Percentiles rank a stretch among this genome's conserved stretches.
Evolutionary conservation across 495 filamentous ascomycete species (phyloP).

Genomic region (Aspergillus mulundensis): DNA sequence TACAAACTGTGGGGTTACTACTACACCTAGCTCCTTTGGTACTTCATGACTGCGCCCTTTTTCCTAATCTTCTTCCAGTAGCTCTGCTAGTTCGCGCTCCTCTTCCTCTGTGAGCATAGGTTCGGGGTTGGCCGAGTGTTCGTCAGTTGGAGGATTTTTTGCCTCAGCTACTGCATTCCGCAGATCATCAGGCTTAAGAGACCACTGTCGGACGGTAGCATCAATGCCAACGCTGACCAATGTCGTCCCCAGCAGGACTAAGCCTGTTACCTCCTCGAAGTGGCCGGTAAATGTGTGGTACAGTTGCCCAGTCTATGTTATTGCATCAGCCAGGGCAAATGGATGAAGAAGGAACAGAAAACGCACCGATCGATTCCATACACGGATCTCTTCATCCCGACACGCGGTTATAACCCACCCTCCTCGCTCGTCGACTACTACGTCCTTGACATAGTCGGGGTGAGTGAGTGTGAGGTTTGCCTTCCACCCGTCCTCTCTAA

Average conservation of each 20-base stretch:
- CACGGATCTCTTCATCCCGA: constrained; percentile 82
- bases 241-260: constrained; percentile 58
- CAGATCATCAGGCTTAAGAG: constrained; percentile 60
- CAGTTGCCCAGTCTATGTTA: constrained; percentile 60
- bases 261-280: constrained; percentile 84
- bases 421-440: constrained; percentile 63
- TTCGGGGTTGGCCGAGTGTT: constrained; percentile 38
- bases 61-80: constrained; percentile 70
- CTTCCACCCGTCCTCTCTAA: constrained; percentile 59
- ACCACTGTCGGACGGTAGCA: constrained; percentile 81
- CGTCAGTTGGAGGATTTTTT: constrained; percentile 47
- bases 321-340: constrained; percentile 16
- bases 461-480: constrained; percentile 69
- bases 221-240: constrained; percentile 84
- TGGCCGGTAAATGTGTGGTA: constrained; percentile 78
- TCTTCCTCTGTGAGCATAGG: constrained; percentile 70
- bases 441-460: constrained; percentile 84
- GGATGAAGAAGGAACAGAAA: neutral
- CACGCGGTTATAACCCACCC: constrained; percentile 90
- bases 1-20: neutral
- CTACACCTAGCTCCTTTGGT: neutral
- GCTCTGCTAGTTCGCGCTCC: constrained; percentile 78
- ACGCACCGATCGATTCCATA: constrained; percentile 71
- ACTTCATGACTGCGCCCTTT: constrained; percentile 2
- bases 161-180: constrained; percentile 56